Base-by-base conservation (phyloP, 169 alveolate genomes). In the Eimeria sp. region DNA sequence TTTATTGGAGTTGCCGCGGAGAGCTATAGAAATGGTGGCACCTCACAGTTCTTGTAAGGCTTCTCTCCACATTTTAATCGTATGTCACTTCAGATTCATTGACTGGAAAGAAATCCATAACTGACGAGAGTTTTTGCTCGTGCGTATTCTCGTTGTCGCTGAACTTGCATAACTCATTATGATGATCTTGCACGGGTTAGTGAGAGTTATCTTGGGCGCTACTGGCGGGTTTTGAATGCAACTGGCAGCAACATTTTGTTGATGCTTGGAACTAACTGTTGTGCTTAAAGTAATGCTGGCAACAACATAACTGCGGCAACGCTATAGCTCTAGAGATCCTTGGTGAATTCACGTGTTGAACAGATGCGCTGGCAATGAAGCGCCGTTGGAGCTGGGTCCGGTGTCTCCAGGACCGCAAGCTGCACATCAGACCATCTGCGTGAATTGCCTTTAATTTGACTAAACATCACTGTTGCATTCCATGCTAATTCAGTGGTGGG, bases 351-450 rank as follows among this genome's bases (percentile, higher is more conserved):
- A 73, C 84, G 7, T 13, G 84, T 43, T 14, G 84, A 73, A 73
- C 84, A 73, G 84, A 73, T 30, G 84, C 54, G 40, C 25, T 73
- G 84, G 54, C 84, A 10, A 73, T 73, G 57, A 73, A 73, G 84
- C 49, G 54, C 34, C 84, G 20, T 51, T 40, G 84, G 54, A 73
- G 84, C 30, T 43, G 84, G 49, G 84, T 73, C 84, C 75, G 54
- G 84, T 73, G 84, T 73, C 84, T 73, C 58, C 75, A 73, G 54
- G 84, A 73, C 84, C 25, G 54, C 54, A 27, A 40, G 84, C 54
- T 30, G 49, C 54, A 14, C 84, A 16, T 51, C 49, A 73, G 84
- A 22, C 84, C 49, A 40, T 73, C 58, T 34, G 27, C 16, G 49
- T 73, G 6, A 34, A 73, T 73, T 73, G 49, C 54, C 5, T 43